phyloP scores from a whole-genome alignment of 2,329 filamentous ascomycete species.

The Macrophomina phaseolina region DNA sequence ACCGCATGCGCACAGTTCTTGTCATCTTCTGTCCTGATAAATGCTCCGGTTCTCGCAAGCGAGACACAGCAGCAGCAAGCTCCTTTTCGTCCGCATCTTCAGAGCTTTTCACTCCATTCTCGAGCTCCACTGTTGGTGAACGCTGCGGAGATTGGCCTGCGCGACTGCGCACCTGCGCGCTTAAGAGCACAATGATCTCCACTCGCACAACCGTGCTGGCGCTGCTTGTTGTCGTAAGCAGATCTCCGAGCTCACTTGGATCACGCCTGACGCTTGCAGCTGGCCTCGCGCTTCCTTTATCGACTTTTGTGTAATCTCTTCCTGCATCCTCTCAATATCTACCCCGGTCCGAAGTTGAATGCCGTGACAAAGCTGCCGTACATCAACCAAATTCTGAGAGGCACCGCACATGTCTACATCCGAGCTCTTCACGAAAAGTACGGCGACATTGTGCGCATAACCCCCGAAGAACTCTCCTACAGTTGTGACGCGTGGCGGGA shows the following conservation, averaged over 20 bases:
- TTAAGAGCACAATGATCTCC: background rate
- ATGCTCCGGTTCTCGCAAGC: too few relatives aligned
- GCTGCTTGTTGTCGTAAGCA: background rate
- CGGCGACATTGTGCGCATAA: constrained; percentile 50
- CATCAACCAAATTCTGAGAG: constrained; percentile 35
- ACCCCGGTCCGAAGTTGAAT: constrained; percentile 50
- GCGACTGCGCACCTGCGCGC: too few relatives aligned
- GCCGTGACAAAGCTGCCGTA: constrained; percentile 42
- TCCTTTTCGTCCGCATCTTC: too few relatives aligned
- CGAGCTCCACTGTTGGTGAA: too few relatives aligned
- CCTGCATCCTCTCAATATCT: constrained; percentile 51
- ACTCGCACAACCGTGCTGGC: background rate
- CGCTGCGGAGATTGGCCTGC: too few relatives aligned
- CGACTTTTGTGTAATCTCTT: constrained; percentile 46
- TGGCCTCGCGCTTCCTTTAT: background rate
- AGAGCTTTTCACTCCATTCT: too few relatives aligned
- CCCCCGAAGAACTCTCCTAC: constrained; percentile 48
- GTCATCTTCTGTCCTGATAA: too few relatives aligned
- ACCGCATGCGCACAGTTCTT: too few relatives aligned
- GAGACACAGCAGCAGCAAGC: too few relatives aligned
- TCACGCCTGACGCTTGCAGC: background rate
- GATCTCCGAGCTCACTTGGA: background rate
- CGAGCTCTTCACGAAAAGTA: constrained; percentile 46
- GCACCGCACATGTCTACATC: constrained; percentile 36
- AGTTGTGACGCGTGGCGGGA: constrained; percentile 51